Percentiles rank a stretch among this genome's conserved stretches.
Evolutionary conservation across 148 eudicot species (phyloP).

Genomic region (Dianthus caryophyllus): DNA sequence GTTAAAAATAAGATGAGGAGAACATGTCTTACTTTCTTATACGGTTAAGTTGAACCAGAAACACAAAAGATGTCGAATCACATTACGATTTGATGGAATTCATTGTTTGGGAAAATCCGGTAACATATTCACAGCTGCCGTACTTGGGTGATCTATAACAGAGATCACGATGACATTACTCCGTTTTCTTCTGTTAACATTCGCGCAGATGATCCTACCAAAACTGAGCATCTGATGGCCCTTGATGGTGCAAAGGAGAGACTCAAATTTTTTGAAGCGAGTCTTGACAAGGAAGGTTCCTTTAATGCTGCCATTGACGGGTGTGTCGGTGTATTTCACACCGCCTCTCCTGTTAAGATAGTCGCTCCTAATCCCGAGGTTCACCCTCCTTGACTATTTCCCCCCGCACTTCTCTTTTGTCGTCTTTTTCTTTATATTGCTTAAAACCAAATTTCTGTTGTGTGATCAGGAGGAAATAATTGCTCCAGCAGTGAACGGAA

Average conservation of each 20-base stretch:
- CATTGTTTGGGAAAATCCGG: too few species aligned
- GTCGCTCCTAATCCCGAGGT: conserved; percentile 39
- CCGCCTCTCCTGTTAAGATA: conserved; percentile 37
- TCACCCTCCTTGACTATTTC: not conserved
- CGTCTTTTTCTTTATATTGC: too few species aligned
- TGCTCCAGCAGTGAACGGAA: conserved; percentile 59
- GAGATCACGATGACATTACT: not conserved
- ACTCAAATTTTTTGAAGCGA: conserved; percentile 32
- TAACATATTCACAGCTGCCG: not conserved
- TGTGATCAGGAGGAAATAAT: conserved; percentile 36
- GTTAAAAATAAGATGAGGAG: too few species aligned
- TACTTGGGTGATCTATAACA: not conserved
- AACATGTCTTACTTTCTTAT: too few species aligned
- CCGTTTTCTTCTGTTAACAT: not conserved
- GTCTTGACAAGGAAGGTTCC: conserved; percentile 30
- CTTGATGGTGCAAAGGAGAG: conserved; percentile 45
- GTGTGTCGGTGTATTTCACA: conserved; percentile 42
- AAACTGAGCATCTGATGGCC: conserved; percentile 29
- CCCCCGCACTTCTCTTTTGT: too few species aligned
- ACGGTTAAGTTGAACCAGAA: too few species aligned
- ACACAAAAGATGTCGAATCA: too few species aligned
- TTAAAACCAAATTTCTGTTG: not conserved
- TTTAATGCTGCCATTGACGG: conserved; percentile 42
- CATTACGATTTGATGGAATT: too few species aligned
- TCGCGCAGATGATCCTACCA: conserved; percentile 33